Evolutionary conservation across 2,329 filamentous ascomycete species (phyloP), one percentile per base, ranked within the genome.

Genomic region (Colletotrichum sp.): DNA sequence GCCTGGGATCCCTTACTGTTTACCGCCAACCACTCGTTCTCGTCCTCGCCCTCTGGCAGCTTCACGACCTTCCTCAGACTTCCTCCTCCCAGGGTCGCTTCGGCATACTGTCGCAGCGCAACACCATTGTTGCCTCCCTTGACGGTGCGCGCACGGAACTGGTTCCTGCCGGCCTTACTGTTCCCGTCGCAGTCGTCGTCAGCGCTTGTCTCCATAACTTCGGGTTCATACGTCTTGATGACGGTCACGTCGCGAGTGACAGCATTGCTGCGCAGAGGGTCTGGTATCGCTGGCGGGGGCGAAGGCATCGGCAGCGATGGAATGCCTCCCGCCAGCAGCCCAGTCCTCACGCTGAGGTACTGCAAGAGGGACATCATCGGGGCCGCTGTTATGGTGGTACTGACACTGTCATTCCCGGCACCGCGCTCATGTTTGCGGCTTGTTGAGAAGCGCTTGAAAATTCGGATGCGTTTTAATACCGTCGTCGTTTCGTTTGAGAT

Each of bases 1-100:
- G 44, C 16, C 25, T 19, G 27, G 27, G n/a, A 22, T n/a, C 25
- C 27, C 92, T 81, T 88, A 98, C 96, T 95, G 87, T 99, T 99
- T 81, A 99, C 97, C 32, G 97, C 97, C 77, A 99, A 87, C 97
- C 97, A 99, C 86, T 99, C 97, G 84, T 98, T 98, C 87, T 98
- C 91, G 83, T 99, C 97, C 84, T 99, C 97, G 75, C 98, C 97
- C 83, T 99, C 98, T 16, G 98, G 97, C 77, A 99, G 89, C 89
- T 96, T 98, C 79, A 99, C 97, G 32, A 98, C 96, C 88, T 99
- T 99, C 82, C 96, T 92, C 86, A 99, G 87, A 86, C 96, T 98
- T 65, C 97, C 97, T 80, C 95, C 98, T 44, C 97, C 97, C 49
- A 99, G 90, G 13, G 97, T 99, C 62, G 98, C 97, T 86, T 99